Conservation (phyloP, 2,329 filamentous ascomycete species). For the Epichloe scottii region DNA sequence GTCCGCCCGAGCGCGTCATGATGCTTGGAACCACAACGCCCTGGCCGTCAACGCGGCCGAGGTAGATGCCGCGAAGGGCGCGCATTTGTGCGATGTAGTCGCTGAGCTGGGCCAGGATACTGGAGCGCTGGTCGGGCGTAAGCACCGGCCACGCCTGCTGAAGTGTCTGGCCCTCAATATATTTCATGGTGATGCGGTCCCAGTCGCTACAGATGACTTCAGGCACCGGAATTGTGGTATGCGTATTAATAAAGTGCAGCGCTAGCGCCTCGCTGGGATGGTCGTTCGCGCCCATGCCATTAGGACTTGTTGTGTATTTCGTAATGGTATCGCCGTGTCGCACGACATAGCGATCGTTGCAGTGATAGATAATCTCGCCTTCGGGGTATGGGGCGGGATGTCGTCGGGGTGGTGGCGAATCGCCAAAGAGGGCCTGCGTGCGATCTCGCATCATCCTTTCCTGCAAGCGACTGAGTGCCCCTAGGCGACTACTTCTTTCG, state of each 20-base stretch:
- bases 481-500: neutral
- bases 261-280: neutral
- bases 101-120: neutral
- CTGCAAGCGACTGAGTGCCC: neutral
- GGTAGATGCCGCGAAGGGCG: slow-evolving; percentile 7
- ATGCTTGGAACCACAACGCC: slow-evolving; percentile 12
- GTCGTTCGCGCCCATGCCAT: slow-evolving; percentile 9
- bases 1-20: slow-evolving; percentile 12
- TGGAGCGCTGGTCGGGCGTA: neutral
- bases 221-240: slow-evolving; percentile 15
- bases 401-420: slow-evolving; percentile 9
- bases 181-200: slow-evolving; percentile 16
- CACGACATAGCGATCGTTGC: slow-evolving; percentile 5
- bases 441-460: neutral
- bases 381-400: slow-evolving; percentile 11
- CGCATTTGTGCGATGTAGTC: neutral
- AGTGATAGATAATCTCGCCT: slow-evolving; percentile 10
- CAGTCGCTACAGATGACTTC: slow-evolving; percentile 14
- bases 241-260: slow-evolving; percentile 10
- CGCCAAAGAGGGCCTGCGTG: neutral
- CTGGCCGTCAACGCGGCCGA: slow-evolving; percentile 14
- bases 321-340: slow-evolving; percentile 11
- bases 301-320: slow-evolving; percentile 9
- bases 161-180: slow-evolving; percentile 15
- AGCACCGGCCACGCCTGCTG: slow-evolving; percentile 1